Percentiles rank a stretch among this genome's conserved stretches.
Conservation (phyloP, 495 filamentous ascomycete species). For the Lepidopterella palustris region DNA sequence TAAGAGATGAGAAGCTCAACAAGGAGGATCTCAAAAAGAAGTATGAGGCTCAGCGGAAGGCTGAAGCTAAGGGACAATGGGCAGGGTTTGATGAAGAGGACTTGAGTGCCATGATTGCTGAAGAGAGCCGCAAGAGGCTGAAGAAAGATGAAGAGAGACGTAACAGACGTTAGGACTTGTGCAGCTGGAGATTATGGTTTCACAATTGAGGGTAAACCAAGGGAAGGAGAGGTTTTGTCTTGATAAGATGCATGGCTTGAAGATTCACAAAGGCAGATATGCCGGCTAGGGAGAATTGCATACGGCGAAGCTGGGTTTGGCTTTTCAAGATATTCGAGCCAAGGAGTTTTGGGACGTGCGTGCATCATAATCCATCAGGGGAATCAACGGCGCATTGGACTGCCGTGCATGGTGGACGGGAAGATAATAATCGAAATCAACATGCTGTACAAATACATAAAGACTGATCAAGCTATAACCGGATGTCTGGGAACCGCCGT, state of each 20-base stretch:
- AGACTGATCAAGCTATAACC: background rate
- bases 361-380: background rate
- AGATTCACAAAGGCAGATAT: slow-evolving; percentile 1
- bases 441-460: background rate
- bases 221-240: slow-evolving; percentile 4
- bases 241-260: slow-evolving; percentile 11
- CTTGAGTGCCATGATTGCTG: slow-evolving; percentile 92
- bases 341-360: background rate
- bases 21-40: slow-evolving; percentile 60
- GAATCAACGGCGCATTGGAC: background rate
- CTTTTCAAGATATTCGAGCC: background rate
- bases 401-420: background rate
- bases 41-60: slow-evolving; percentile 71
- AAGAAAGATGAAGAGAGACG: slow-evolving; percentile 77
- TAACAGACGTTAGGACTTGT: slow-evolving; percentile 37
- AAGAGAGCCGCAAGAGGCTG: slow-evolving; percentile 81
- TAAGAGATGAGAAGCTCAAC: slow-evolving; percentile 60
- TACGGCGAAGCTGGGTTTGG: background rate
- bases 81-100: slow-evolving; percentile 70
- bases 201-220: slow-evolving; percentile 3
- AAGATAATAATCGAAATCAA: background rate
- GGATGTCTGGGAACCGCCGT: background rate
- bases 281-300: slow-evolving; percentile 4
- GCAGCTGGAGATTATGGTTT: background rate
- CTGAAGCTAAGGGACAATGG: slow-evolving; percentile 63